Conservation (phyloP, 225 moss, liverwort and hornwort genomes). For the Physcomitrium patens region DNA sequence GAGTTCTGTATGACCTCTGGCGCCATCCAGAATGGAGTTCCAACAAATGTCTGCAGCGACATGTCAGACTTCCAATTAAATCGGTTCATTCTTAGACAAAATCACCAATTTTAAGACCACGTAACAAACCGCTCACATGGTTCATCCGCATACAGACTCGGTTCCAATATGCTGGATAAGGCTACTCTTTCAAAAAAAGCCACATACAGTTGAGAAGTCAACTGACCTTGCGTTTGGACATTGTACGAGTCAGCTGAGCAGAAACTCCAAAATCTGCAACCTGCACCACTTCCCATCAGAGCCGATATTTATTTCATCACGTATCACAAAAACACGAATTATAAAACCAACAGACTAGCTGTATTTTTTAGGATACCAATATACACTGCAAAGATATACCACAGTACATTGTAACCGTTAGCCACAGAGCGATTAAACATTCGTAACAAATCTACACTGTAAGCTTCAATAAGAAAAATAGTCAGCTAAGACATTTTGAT, state of each 20-base stretch:
- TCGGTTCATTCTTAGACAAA: neutral
- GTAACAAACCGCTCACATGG: conserved; percentile 1
- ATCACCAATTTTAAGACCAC: neutral
- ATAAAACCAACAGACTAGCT: conserved; percentile 4
- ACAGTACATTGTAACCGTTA: neutral
- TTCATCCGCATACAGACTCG: neutral
- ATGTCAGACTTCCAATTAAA: conserved; percentile 26
- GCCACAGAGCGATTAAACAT: neutral
- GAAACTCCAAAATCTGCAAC: conserved; percentile 95
- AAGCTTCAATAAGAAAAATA: too few species aligned
- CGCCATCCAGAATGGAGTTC: conserved; percentile 93
- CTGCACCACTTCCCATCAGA: conserved; percentile 51
- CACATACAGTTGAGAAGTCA: neutral
- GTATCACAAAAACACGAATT: conserved; percentile 7
- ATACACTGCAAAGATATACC: neutral
- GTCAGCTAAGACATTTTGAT: too few species aligned
- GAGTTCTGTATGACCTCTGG: conserved; percentile 91
- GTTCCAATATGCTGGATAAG: neutral
- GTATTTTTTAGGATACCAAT: neutral
- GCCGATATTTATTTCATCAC: conserved; percentile 12
- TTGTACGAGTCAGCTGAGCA: conserved; percentile 82
- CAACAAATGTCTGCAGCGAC: conserved; percentile 80
- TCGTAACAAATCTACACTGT: too few species aligned
- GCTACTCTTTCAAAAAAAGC: conserved; percentile 15
- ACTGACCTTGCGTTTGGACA: conserved; percentile 81